phyloP scores from a whole-genome alignment of 1,284 basidiomycete genomes.

The Pisolithus thermaeus region DNA sequence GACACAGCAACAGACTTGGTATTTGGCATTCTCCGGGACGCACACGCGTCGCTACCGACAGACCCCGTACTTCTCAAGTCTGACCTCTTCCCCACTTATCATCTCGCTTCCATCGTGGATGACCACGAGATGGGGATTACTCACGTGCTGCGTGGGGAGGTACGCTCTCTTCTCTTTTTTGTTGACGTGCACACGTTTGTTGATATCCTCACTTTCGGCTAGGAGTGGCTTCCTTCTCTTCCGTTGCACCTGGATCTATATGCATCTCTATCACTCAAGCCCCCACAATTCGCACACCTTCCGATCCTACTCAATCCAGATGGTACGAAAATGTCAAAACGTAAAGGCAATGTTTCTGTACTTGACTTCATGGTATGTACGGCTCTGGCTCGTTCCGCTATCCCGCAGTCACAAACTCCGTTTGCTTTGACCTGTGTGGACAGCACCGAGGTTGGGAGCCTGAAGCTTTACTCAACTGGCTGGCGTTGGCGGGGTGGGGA shows the following conservation, averaged over 20 bases:
- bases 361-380: conserved; percentile 74
- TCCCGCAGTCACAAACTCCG: background rate
- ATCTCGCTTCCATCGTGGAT: conserved; percentile 93
- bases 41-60: conserved; percentile 72
- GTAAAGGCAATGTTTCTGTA: conserved; percentile 86
- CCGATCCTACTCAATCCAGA: conserved; percentile 89
- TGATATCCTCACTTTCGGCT: background rate
- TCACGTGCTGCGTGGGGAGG: conserved; percentile 94
- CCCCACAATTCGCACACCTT: conserved; percentile 87
- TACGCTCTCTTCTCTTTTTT: conserved; percentile 24
- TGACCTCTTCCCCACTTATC: conserved; percentile 93
- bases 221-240: conserved; percentile 98
- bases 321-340: conserved; percentile 92
- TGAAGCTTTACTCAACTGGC: conserved; percentile 86
- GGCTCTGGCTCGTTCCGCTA: background rate
- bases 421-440: background rate
- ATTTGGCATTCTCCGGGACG: conserved; percentile 71
- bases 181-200: background rate
- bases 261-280: conserved; percentile 62
- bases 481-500: conserved; percentile 92
- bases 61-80: conserved; percentile 93
- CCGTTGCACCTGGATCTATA: conserved; percentile 92
- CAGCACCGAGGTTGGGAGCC: conserved; percentile 85
- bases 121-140: conserved; percentile 96
- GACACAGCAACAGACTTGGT: conserved; percentile 59